Evolutionary conservation across 148 eudicot species (phyloP), one percentile per base, ranked within the genome.

Genomic region (Hydrangea macrophylla): DNA sequence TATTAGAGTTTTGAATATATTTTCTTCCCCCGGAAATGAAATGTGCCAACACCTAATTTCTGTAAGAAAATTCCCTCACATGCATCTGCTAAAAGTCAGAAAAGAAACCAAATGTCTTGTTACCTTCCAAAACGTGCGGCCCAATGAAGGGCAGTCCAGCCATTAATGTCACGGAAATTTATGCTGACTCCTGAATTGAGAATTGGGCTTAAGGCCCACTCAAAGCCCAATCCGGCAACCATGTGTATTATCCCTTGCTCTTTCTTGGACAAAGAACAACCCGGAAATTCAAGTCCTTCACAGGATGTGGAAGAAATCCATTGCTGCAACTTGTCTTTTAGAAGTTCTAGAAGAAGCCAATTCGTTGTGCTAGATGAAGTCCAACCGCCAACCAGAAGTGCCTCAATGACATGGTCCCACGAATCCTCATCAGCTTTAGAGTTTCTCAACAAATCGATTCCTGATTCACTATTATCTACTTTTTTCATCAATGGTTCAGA

Each of bases 61-160:
- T 13, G 5, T 44, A 2, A 44, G 18, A 44, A 44, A 12, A 13
- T 44, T 44, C n/a, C n/a, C 18, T 44, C 2, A 12, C 51, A 44
- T 9, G 51, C n/a, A 44, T 44, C 53, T 48, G 53, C n/a, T 35
- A 48, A n/a, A n/a, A 20, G 5, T 15, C 3, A 20, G 15, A 45
- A 25, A 2, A 60, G 24, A 24, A 39, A 58, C 6, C 1, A 22
- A 4, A 22, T 13, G 20, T 36, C 18, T 32, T 35, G 37, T 73
- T 75, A 91, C 98, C 98, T 90, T 84, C 98, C 98, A 70, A 85
- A 94, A 60, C 74, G 86, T 57, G 97, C 97, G 68, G 98, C 98
- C 98, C 98, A 94, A 67, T 94, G 98, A 64, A 94, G 93, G 63
- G 96, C 99, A 65, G 97, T 94, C 92, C 96, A 94, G 23, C 99